These are phyloP conservation scores for Dysphania ambrosioides DNA, from an alignment of 148 eudicot species.

Conservation along the genomic window DNA sequence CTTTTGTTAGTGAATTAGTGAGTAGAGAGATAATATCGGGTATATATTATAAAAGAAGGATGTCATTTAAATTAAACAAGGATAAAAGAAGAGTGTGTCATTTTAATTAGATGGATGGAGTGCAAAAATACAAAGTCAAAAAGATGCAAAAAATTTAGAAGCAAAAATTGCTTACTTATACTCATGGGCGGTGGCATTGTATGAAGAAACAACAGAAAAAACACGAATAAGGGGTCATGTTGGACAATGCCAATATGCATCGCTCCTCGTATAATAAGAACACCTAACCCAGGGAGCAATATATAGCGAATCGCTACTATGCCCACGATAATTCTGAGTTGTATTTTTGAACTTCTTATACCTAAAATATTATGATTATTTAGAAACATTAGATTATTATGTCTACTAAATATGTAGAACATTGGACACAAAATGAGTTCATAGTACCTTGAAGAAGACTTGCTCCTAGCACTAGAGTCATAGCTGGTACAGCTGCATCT, in stretches of 20 bases:
- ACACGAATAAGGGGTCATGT: slow-evolving; percentile 55
- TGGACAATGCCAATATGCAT: slow-evolving; percentile 37
- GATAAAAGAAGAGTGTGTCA: no score
- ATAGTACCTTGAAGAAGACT: slow-evolving; percentile 63
- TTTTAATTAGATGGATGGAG: background rate
- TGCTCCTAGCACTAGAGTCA: slow-evolving; percentile 65
- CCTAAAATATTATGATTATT: slow-evolving; percentile 22
- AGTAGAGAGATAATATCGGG: no score
- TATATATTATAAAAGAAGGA: no score
- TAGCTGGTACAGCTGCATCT: slow-evolving; percentile 70
- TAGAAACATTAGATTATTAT: background rate
- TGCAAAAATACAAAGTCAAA: background rate
- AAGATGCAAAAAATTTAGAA: background rate
- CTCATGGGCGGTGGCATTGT: slow-evolving; percentile 89
- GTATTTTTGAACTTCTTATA: slow-evolving; percentile 40
- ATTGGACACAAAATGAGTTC: background rate
- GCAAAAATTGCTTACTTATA: slow-evolving; percentile 39
- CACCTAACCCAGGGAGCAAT: slow-evolving; percentile 52
- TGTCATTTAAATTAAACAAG: no score
- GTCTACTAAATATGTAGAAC: background rate
- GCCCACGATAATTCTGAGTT: slow-evolving; percentile 38
- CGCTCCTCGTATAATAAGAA: slow-evolving; percentile 46
- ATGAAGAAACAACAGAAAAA: slow-evolving; percentile 61
- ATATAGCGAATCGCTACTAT: slow-evolving; percentile 48
- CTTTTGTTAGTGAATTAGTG: no score